phyloP scores from a whole-genome alignment of 306 rosid species.

The Castanopsis chinensis region DNA sequence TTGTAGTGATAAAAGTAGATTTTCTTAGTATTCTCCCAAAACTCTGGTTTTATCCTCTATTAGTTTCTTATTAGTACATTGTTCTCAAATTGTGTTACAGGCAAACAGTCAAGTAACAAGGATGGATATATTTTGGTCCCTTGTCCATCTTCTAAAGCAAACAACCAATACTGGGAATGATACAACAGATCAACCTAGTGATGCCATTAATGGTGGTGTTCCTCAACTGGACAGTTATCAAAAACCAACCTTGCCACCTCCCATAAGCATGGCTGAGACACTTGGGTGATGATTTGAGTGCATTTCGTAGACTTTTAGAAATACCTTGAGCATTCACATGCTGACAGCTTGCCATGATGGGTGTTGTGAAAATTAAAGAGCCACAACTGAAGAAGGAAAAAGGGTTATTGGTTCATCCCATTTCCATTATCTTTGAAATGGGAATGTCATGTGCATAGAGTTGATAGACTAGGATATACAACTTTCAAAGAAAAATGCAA shows the following conservation, averaged over 20 bases:
- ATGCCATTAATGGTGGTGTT: slow-evolving; percentile 29
- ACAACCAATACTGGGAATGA: slow-evolving; percentile 34
- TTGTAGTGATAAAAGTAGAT: background rate
- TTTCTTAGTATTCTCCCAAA: background rate
- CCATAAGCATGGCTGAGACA: slow-evolving; percentile 39
- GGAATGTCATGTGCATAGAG: slow-evolving; percentile 22
- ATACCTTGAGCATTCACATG: slow-evolving; percentile 23
- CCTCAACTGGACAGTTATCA: slow-evolving; percentile 29
- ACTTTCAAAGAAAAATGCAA: slow-evolving; percentile 9
- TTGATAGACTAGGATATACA: slow-evolving; percentile 19
- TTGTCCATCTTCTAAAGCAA: slow-evolving; percentile 62
- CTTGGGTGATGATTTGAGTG: slow-evolving; percentile 5
- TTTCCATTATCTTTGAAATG: background rate
- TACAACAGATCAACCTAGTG: slow-evolving; percentile 27
- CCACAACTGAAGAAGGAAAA: background rate
- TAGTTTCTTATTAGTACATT: background rate
- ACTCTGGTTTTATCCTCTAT: background rate
- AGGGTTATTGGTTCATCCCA: background rate
- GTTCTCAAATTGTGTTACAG: slow-evolving; percentile 36
- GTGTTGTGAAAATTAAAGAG: slow-evolving; percentile 23
- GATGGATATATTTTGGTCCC: slow-evolving; percentile 70
- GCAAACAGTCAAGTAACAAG: slow-evolving; percentile 59
- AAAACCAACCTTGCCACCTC: slow-evolving; percentile 31
- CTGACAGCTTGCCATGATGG: slow-evolving; percentile 17
- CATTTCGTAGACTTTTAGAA: background rate